Percentiles rank a stretch among this genome's conserved stretches.
Evolutionary conservation across 176 grass and related monocot species (phyloP).

Genomic region (Saccharum spontaneum): DNA sequence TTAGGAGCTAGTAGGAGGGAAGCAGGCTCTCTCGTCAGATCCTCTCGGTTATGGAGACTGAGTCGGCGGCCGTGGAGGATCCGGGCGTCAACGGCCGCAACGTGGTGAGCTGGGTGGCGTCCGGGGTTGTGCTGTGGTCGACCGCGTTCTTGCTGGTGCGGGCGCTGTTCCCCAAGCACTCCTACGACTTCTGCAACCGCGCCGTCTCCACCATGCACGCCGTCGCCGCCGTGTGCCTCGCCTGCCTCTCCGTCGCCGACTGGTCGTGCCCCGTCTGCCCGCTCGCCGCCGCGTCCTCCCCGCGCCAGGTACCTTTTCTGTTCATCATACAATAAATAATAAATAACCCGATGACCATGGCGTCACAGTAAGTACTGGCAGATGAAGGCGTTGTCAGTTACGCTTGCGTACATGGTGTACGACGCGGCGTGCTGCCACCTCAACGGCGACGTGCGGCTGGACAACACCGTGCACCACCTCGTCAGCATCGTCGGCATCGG

Average conservation of each 20-base stretch:
- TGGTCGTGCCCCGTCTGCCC: conserved; percentile 57
- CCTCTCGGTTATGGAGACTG: too few relatives aligned
- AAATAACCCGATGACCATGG: too few relatives aligned
- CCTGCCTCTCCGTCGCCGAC: conserved; percentile 55
- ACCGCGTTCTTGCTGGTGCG: conserved; percentile 52
- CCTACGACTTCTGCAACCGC: conserved; percentile 74
- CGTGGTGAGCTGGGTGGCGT: conserved; percentile 39
- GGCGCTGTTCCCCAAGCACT: conserved; percentile 41
- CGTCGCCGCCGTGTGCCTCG: conserved; percentile 46
- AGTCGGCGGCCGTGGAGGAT: neutral
- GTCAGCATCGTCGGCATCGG: conserved; percentile 66
- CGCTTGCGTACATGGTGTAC: conserved; percentile 70
- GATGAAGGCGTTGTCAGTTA: conserved; percentile 60
- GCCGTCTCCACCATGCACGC: conserved; percentile 60
- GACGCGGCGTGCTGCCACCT: conserved; percentile 65
- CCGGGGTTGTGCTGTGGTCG: conserved; percentile 58
- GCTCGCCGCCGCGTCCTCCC: conserved; percentile 53
- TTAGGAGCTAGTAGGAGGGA: too few relatives aligned
- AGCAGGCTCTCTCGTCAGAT: too few relatives aligned
- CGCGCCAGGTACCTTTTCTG: conserved; percentile 36
- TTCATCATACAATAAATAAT: too few relatives aligned
- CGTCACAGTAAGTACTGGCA: neutral
- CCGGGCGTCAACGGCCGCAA: neutral
- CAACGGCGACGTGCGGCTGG: conserved; percentile 41
- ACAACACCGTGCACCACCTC: conserved; percentile 61